phyloP scores from a whole-genome alignment of 306 rosid species.

The Lotus japonicus region DNA sequence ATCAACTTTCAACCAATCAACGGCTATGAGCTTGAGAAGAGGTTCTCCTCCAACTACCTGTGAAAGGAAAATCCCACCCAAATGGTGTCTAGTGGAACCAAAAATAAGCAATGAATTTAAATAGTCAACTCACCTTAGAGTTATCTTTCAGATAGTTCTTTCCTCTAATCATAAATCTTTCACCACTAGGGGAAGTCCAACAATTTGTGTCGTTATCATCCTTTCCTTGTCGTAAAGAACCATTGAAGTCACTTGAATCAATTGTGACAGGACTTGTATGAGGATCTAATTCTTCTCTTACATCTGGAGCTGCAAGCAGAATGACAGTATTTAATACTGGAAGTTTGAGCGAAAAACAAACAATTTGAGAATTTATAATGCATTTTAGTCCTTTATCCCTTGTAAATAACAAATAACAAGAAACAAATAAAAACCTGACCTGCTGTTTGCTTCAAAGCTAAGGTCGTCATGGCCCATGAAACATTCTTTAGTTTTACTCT shows the following conservation, averaged over 20 bases:
- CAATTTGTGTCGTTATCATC: conserved; percentile 63
- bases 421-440: conserved; percentile 23
- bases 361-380: neutral
- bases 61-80: neutral
- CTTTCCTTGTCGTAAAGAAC: conserved; percentile 51
- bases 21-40: conserved; percentile 74
- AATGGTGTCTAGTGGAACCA: neutral
- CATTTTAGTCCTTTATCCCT: neutral
- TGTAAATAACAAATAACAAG: neutral
- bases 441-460: conserved; percentile 34
- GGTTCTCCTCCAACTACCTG: conserved; percentile 90
- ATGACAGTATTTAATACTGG: conserved; percentile 8
- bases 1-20: conserved; percentile 84
- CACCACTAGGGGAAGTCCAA: conserved; percentile 74
- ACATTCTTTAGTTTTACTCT: conserved; percentile 47
- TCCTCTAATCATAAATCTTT: conserved; percentile 86
- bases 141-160: conserved; percentile 83
- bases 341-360: neutral
- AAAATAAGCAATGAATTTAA: neutral
- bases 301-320: conserved; percentile 43
- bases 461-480: conserved; percentile 39
- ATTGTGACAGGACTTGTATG: conserved; percentile 35
- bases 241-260: conserved; percentile 40
- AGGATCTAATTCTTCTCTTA: conserved; percentile 52
- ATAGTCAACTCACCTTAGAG: conserved; percentile 52